Evolutionary conservation across 176 grass and related monocot species (phyloP), one percentile per base, ranked within the genome.

Genomic region (Zizania latifolia): DNA sequence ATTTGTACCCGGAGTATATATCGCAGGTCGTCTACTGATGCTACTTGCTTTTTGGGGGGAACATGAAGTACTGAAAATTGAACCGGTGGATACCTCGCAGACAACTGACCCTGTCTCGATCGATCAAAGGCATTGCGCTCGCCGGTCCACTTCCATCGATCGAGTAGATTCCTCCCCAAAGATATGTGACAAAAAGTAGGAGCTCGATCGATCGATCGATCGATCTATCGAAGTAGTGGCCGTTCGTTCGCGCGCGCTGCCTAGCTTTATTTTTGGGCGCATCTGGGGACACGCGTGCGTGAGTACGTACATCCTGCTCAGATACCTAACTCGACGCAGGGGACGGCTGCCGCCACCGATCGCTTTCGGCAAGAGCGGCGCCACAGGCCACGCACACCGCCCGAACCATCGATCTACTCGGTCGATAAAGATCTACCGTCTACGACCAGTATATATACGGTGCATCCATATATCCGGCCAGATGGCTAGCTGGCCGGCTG

Each of bases 311-410:
- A 0, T 19, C 27, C 30, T 39, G 8, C 21, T 56, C 79, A 28
- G 46, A 16, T 19, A 72, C 68, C 74, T 78, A 71, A 72, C 84
- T 30, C 46, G n/a, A n/a, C n/a, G n/a, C n/a, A n/a, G n/a, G n/a
- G n/a, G n/a, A n/a, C n/a, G n/a, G n/a, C n/a, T n/a, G 43, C 46
- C 46, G 61, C 51, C 76, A 11, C 61, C 45, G 23, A 24, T 70
- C 71, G 26, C 85, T 87, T 87, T 82, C 85, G 85, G 74, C 78
- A 19, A 46, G 33, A 85, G 56, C 50, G 70, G 83, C 71, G n/a
- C n/a, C n/a, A 62, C 68, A 35, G 29, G 6, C 27, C 58, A 55
- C 48, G 15, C 24, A 5, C 64, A 62, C 33, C 62, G 22, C 48
- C 30, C 39, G 21, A 16, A 61, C 29, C 10, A 61, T 14, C 10